Evolutionary conservation across 768 basidiomycete species (phyloP).

Genomic region (Lactarius trivialis): DNA sequence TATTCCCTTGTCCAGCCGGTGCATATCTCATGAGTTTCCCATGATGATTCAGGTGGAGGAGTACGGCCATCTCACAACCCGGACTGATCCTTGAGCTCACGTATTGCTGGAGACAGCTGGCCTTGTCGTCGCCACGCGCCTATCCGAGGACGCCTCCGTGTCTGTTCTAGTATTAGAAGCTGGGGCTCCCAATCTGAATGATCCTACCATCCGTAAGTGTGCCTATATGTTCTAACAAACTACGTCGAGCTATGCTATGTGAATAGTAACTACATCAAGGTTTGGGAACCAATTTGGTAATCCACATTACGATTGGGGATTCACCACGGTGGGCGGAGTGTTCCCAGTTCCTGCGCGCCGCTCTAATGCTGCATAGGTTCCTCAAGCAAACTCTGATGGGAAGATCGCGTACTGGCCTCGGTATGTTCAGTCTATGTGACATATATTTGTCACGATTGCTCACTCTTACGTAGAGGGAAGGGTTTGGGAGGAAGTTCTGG

Average conservation of each 20-base stretch:
- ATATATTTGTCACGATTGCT: background rate
- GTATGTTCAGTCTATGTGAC: background rate
- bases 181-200: slow-evolving; percentile 13
- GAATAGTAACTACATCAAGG: background rate
- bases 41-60: slow-evolving; percentile 10
- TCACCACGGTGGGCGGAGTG: slow-evolving; percentile 1
- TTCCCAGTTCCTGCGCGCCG: background rate
- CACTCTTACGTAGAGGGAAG: slow-evolving; percentile 23
- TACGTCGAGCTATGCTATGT: background rate
- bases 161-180: slow-evolving; percentile 22
- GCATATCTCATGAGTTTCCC: background rate
- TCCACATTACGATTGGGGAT: slow-evolving; percentile 14
- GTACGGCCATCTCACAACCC: background rate
- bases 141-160: slow-evolving; percentile 17
- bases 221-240: too few relatives aligned
- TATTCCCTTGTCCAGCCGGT: background rate
- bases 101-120: slow-evolving; percentile 13
- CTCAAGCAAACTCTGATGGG: slow-evolving; percentile 10
- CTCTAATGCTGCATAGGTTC: slow-evolving; percentile 1
- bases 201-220: slow-evolving; percentile 11
- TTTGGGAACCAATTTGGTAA: background rate
- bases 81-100: background rate
- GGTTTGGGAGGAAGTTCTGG: slow-evolving; percentile 25
- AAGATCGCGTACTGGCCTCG: background rate
- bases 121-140: slow-evolving; percentile 20